phyloP scores from a whole-genome alignment of 73 alveolate species.

The Stentor roeselii region DNA sequence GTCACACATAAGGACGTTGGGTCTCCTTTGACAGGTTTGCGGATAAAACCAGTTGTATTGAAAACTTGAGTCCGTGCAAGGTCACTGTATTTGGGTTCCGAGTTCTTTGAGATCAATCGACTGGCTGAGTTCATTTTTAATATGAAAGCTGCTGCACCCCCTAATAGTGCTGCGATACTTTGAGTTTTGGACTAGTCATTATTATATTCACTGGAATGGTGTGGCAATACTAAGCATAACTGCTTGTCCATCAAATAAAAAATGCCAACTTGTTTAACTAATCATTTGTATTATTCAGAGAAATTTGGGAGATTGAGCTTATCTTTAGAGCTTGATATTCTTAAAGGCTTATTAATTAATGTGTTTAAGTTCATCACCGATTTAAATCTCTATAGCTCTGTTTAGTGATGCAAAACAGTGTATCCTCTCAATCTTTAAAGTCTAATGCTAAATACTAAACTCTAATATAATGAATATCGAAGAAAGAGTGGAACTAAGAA shows the following conservation, averaged over 20 bases:
- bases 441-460: no score
- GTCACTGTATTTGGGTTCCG: constrained; percentile 7
- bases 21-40: constrained; percentile 18
- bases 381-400: no score
- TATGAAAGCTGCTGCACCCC: neutral
- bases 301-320: no score
- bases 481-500: neutral
- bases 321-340: no score
- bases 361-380: no score
- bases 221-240: neutral
- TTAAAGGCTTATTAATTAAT: no score
- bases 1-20: neutral
- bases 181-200: neutral
- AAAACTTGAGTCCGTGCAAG: constrained; percentile 1
- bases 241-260: neutral
- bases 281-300: neutral
- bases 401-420: no score
- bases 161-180: neutral
- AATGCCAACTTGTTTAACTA: neutral
- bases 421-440: no score
- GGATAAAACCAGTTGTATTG: neutral
- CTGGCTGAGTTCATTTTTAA: neutral
- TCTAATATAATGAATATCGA: no score
- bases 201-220: neutral
- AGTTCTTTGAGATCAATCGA: neutral